Evolutionary conservation across 2,329 filamentous ascomycete genomes (phyloP).

Genomic region (Colletotrichum plurivorum): DNA sequence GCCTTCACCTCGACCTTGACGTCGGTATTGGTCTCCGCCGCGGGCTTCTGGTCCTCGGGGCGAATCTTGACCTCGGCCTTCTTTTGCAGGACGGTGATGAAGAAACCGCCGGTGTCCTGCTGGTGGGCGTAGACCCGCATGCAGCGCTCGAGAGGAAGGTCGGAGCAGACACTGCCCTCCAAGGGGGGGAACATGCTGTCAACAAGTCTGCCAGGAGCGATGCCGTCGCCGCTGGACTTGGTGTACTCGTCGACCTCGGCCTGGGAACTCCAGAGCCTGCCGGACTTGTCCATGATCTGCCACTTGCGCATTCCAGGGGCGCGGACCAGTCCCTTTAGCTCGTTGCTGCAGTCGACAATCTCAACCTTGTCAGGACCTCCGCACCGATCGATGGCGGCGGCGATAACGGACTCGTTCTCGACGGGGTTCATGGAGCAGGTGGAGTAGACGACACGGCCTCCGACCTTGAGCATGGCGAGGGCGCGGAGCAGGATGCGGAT

Average conservation of each 20-base stretch:
- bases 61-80: constrained; percentile 81
- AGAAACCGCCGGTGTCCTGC: constrained; percentile 97
- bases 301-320: constrained; percentile 83
- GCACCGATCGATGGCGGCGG: constrained; percentile 89
- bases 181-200: constrained; percentile 87
- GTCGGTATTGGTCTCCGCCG: constrained; percentile 33
- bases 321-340: constrained; percentile 83
- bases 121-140: constrained; percentile 95
- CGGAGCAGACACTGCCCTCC: constrained; percentile 65
- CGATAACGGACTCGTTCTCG: constrained; percentile 94
- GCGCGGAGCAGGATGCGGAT: constrained; percentile 91
- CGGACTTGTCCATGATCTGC: constrained; percentile 92
- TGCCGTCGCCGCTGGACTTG: constrained; percentile 70
- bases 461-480: constrained; percentile 95
- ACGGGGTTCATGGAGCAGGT: constrained; percentile 99
- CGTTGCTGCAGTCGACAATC: constrained; percentile 85
- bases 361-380: constrained; percentile 86
- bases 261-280: constrained; percentile 85
- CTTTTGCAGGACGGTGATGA: constrained; percentile 96
- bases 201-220: constrained; percentile 76
- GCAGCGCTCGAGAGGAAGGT: constrained; percentile 87
- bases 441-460: constrained; percentile 95
- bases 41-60: constrained; percentile 71
- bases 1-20: constrained; percentile 13
- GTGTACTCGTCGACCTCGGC: constrained; percentile 82